Conservation (phyloP, 2,329 filamentous ascomycete genomes). For the Diaporthe citriasiana region DNA sequence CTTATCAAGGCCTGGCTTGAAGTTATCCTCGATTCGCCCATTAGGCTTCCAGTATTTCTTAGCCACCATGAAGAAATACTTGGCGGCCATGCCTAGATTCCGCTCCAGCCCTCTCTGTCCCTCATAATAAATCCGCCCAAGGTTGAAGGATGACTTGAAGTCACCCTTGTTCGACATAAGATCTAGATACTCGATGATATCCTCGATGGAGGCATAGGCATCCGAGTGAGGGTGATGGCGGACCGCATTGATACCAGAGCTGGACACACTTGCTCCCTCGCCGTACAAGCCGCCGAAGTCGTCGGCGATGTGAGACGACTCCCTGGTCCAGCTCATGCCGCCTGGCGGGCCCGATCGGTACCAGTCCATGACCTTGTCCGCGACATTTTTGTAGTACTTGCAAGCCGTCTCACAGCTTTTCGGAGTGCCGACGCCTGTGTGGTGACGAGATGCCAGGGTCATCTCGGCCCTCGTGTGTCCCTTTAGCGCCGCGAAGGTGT, state of each 20-base stretch:
- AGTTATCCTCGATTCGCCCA: constrained; percentile 79
- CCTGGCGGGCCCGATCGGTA: constrained; percentile 92
- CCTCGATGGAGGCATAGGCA: constrained; percentile 87
- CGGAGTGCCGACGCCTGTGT: constrained; percentile 86
- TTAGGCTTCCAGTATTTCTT: constrained; percentile 86
- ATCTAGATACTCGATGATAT: constrained; percentile 94
- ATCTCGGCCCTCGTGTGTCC: constrained; percentile 91
- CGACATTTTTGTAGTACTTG: constrained; percentile 91
- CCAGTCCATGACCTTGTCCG: constrained; percentile 92
- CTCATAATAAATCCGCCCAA: constrained; percentile 91
- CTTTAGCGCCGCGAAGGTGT: constrained; percentile 90
- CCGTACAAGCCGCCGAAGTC: constrained; percentile 94
- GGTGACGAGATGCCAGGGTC: constrained; percentile 90
- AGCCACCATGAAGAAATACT: constrained; percentile 85
- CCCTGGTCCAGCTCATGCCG: constrained; percentile 81
- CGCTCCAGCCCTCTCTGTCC: constrained; percentile 81
- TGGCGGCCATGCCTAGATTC: constrained; percentile 80
- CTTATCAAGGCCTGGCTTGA: constrained; percentile 80
- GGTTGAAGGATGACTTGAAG: constrained; percentile 85
- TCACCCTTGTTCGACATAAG: constrained; percentile 92
- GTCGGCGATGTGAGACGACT: constrained; percentile 89
- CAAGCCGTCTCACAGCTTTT: constrained; percentile 88
- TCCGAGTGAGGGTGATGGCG: constrained; percentile 81
- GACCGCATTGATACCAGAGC: constrained; percentile 85
- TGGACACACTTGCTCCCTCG: constrained; percentile 91